Evolutionary conservation across 352 stramenopile genomes (phyloP).

Genomic region (Globisporangium yorkense): DNA sequence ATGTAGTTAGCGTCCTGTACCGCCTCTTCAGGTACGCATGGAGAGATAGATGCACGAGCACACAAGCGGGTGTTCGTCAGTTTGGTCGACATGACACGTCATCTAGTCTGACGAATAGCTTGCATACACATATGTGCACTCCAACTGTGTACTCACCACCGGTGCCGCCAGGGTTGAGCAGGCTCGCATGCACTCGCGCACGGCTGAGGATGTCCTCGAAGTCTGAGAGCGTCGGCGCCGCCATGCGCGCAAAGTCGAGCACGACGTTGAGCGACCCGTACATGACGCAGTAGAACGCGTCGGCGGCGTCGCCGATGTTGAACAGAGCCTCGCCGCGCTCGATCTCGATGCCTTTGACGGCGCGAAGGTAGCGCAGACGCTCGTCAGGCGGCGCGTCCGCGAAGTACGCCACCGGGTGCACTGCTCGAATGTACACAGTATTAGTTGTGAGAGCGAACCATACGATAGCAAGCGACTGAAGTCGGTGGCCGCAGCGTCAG

Average conservation of each 20-base stretch:
- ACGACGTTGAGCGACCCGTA: constrained; percentile 70
- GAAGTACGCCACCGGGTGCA: constrained; percentile 63
- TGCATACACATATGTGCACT: no score
- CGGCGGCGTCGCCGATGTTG: constrained; percentile 56
- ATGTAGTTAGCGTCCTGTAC: constrained; percentile 48
- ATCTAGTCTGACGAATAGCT: neutral
- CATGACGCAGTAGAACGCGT: constrained; percentile 77
- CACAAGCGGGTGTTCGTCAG: neutral
- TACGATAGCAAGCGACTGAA: neutral
- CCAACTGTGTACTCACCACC: neutral
- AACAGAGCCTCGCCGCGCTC: constrained; percentile 62
- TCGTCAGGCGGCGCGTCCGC: constrained; percentile 44
- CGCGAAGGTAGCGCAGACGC: constrained; percentile 52
- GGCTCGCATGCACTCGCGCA: constrained; percentile 57
- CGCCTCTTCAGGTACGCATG: constrained; percentile 8
- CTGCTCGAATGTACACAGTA: constrained; percentile 13
- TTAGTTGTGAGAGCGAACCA: neutral
- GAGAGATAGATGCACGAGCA: neutral
- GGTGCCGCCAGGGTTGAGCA: constrained; percentile 45
- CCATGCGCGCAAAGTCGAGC: constrained; percentile 65
- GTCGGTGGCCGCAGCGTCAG: neutral
- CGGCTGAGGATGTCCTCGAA: constrained; percentile 74
- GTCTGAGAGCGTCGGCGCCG: constrained; percentile 54
- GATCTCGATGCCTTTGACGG: constrained; percentile 58
- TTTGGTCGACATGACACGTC: neutral